Conservation (phyloP, 768 basidiomycete genomes). For the Pleurotus platypus region DNA sequence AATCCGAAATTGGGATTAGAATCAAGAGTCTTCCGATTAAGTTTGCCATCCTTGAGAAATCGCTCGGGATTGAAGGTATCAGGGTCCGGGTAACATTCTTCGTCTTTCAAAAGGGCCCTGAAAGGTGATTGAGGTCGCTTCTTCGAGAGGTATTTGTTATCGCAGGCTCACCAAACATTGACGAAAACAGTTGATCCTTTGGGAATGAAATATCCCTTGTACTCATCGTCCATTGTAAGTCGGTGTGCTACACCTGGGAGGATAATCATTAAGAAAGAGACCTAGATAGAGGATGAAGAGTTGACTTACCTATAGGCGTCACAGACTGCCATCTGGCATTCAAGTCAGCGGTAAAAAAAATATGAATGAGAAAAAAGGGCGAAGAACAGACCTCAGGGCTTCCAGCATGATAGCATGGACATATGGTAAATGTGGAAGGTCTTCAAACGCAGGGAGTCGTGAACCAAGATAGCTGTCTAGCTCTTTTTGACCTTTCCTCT, state of each 20-base stretch:
- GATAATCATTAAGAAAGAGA: not conserved
- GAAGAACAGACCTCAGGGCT: not conserved
- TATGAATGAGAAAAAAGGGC: not conserved
- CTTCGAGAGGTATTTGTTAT: not conserved
- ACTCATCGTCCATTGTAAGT: not conserved
- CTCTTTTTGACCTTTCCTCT: conserved; percentile 34
- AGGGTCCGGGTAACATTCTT: not conserved
- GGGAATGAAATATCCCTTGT: not conserved
- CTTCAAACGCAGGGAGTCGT: conserved; percentile 31
- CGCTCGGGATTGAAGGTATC: not conserved
- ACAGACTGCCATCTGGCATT: not conserved
- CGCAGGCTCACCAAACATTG: not conserved
- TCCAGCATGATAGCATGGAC: conserved; percentile 30
- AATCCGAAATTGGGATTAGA: not conserved
- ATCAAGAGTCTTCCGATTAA: not conserved
- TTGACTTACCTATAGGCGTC: not conserved
- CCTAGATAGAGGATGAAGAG: not conserved
- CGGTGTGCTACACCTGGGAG: not conserved
- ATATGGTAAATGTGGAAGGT: conserved; percentile 29
- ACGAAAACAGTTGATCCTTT: not conserved
- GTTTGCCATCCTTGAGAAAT: not conserved
- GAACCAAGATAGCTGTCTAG: conserved; percentile 33
- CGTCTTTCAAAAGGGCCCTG: not conserved
- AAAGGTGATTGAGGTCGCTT: not conserved
- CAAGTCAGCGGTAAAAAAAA: not conserved